Base-by-base conservation (phyloP, 2,329 filamentous ascomycete genomes). In the Fusarium chaquense region DNA sequence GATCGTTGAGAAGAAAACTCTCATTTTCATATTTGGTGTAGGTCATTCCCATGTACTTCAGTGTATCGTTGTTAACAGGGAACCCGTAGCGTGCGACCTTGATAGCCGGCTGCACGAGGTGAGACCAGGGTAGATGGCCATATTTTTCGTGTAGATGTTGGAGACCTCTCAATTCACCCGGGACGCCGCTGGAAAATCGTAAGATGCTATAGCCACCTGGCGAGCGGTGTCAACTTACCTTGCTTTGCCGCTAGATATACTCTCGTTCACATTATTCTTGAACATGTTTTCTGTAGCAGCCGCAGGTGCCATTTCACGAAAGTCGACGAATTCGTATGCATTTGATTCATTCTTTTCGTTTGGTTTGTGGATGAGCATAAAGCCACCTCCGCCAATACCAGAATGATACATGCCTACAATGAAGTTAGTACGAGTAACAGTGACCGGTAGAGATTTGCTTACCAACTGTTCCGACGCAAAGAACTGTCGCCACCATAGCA, bases 221-320 rank as follows among this genome's bases (percentile, higher is more conserved):
- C 5, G 2, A 0, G 0, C 6, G 0, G 1, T 4, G 4, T 75
- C 70, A 78, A 87, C 88, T 70, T 90, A 93, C 76, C 84, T 87
- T 35, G 93, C 92, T 28, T 95, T 81, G 8, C 93, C 93, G 10
- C 92, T 91, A 40, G 83, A 84, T 5, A 93, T 81, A 51, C 91
- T 92, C 4, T 85, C 85, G 6, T 85, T 80, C 0, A 84, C 86
- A 70, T 94, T 87, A 65, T 91, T 87, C 55, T 87, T 87, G 80
- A 90, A 97, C 94, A 97, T 97, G 70, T 93, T 87, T 77, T 94
- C 83, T 66, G 86, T 91, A 0, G 93, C 90, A 2, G 92, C 92
- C 0, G 90, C 92, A 1, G 94, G 93, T 0, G 94, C 94, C 0
- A 88, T 93, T 78, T 97, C 94, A 18, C 94, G 86, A 77, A 96